These are phyloP conservation scores for Cicer bijugum DNA, from an alignment of 306 rosid genomes.

Conservation along the genomic window DNA sequence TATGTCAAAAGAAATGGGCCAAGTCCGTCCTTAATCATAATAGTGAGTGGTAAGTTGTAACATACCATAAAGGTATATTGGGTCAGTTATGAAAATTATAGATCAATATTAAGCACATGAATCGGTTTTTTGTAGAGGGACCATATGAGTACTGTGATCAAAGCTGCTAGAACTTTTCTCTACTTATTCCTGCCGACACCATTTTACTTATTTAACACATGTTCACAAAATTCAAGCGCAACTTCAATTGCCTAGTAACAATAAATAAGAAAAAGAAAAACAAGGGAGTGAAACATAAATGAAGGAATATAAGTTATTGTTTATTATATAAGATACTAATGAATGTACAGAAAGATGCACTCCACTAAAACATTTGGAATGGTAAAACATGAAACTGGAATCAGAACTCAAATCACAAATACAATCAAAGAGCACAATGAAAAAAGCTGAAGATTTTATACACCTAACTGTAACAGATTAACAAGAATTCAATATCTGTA, in stretches of 20 bases:
- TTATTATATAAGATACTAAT: conserved; percentile 47
- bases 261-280: conserved; percentile 22
- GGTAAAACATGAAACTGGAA: conserved; percentile 34
- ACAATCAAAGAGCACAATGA: conserved; percentile 50
- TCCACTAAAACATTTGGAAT: conserved; percentile 23
- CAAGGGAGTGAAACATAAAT: background rate
- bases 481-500: conserved; percentile 52
- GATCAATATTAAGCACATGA: conserved; percentile 30
- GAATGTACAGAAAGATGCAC: conserved; percentile 46
- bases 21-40: conserved; percentile 21
- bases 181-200: conserved; percentile 66
- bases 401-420: conserved; percentile 46
- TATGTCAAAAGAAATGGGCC: conserved; percentile 45
- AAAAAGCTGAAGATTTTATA: conserved; percentile 44
- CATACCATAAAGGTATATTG: conserved; percentile 30
- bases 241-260: conserved; percentile 30
- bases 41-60: conserved; percentile 23
- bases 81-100: conserved; percentile 35
- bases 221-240: conserved; percentile 16
- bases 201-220: conserved; percentile 1
- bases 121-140: conserved; percentile 29
- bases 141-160: conserved; percentile 48
- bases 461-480: conserved; percentile 46
- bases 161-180: conserved; percentile 45
- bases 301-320: conserved; percentile 40